Percentiles rank a stretch among this genome's conserved stretches.
Evolutionary conservation across 805 yeast species (phyloP).

Genomic region (Saccharomyces kudriavzevii): DNA sequence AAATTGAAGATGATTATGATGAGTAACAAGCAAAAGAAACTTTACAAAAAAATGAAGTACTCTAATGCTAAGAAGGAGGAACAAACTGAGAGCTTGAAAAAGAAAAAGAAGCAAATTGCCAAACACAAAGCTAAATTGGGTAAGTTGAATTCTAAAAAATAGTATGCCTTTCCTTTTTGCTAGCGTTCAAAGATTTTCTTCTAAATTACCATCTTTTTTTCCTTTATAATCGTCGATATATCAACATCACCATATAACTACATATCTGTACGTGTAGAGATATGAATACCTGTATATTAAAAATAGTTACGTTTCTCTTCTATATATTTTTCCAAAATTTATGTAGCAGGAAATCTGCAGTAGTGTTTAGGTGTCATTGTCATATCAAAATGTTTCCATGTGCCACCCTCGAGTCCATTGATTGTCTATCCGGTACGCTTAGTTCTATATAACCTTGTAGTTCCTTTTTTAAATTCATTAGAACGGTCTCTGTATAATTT

Average conservation of each 20-base stretch:
- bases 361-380: not conserved
- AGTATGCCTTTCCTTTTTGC: not conserved
- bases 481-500: constrained; percentile 53
- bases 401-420: constrained; percentile 68
- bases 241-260: not conserved
- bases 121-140: constrained; percentile 49
- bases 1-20: constrained; percentile 94
- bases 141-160: constrained; percentile 20
- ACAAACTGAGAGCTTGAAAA: constrained; percentile 58
- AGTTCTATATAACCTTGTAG: constrained; percentile 61
- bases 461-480: constrained; percentile 55
- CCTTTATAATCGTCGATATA: not conserved
- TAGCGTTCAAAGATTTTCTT: not conserved
- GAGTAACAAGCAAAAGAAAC: constrained; percentile 90
- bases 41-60: constrained; percentile 91
- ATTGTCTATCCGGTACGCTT: constrained; percentile 66
- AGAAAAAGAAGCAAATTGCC: constrained; percentile 62
- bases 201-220: not conserved
- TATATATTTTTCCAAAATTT: not conserved
- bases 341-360: not conserved
- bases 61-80: constrained; percentile 77
- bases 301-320: constrained; percentile 1
- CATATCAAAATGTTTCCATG: constrained; percentile 8
- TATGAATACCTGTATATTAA: not conserved
- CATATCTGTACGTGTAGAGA: not conserved